Evolutionary conservation across 2,329 filamentous ascomycete genomes (phyloP).

Genomic region (Clarireedia sp.): DNA sequence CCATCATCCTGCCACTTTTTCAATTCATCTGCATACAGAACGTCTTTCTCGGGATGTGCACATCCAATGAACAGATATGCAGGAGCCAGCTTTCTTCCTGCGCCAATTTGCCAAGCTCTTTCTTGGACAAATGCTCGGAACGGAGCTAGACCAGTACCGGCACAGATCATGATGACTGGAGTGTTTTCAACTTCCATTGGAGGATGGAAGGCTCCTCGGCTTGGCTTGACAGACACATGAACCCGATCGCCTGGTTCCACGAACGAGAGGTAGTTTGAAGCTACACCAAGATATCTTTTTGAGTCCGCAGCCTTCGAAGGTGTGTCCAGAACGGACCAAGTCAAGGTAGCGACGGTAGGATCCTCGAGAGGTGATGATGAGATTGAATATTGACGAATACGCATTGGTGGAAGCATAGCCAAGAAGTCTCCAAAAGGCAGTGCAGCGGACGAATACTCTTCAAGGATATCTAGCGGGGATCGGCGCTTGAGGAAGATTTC

Average conservation of each 20-base stretch:
- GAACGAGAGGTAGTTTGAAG: conserved; percentile 40
- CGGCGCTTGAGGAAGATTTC: conserved; percentile 41
- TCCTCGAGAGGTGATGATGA: conserved; percentile 65
- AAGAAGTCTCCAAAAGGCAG: conserved; percentile 62
- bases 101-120: conserved; percentile 3
- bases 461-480: conserved; percentile 62
- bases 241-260: conserved; percentile 32
- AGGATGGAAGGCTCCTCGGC: conserved; percentile 28
- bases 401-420: conserved; percentile 67
- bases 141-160: conserved; percentile 29
- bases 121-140: conserved; percentile 28
- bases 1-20: conserved; percentile 17
- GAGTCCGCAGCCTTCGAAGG: conserved; percentile 32
- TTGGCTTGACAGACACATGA: conserved; percentile 34
- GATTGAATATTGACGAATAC: conserved; percentile 72
- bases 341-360: conserved; percentile 56
- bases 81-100: conserved; percentile 9
- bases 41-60: conserved; percentile 34
- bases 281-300: conserved; percentile 36
- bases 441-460: conserved; percentile 50
- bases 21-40: conserved; percentile 36
- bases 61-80: conserved; percentile 43
- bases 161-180: conserved; percentile 29
- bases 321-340: conserved; percentile 47
- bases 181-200: conserved; percentile 23